Evolutionary conservation across 2,329 filamentous ascomycete genomes (phyloP).

Genomic region (Harringtonia aguacate): DNA sequence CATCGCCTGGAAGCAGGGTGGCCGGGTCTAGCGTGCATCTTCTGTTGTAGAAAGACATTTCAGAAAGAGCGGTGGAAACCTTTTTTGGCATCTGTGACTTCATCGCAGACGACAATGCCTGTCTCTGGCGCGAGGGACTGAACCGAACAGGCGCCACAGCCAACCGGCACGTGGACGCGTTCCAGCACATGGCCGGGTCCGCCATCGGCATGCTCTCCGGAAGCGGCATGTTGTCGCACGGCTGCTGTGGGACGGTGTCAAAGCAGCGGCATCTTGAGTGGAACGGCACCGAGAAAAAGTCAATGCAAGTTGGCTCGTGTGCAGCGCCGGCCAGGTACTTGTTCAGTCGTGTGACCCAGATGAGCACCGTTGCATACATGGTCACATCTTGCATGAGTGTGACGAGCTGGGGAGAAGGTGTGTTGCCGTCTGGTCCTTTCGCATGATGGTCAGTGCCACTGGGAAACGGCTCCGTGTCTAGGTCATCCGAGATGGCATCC

Average conservation of each 20-base stretch:
- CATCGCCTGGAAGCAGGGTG: constrained; percentile 12
- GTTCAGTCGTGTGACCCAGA: constrained; percentile 11
- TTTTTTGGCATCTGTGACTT: too few species aligned
- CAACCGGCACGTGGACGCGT: constrained; percentile 7
- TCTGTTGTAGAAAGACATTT: neutral
- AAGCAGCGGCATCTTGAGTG: constrained; percentile 10
- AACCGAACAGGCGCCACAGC: constrained; percentile 6
- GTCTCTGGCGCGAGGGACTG: neutral
- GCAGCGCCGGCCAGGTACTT: constrained; percentile 11
- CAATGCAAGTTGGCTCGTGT: constrained; percentile 5
- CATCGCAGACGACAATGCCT: too few species aligned
- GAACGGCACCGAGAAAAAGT: constrained; percentile 12
- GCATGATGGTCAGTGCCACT: too few species aligned
- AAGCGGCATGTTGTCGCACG: constrained; percentile 8
- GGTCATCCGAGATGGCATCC: neutral
- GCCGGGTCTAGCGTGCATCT: neutral
- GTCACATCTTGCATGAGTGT: constrained; percentile 11
- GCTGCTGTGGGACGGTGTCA: neutral
- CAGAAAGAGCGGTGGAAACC: neutral
- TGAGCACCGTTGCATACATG: constrained; percentile 11
- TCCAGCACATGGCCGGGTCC: constrained; percentile 9
- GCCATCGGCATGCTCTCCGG: neutral
- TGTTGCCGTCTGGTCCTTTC: too few species aligned
- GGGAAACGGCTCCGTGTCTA: too few species aligned
- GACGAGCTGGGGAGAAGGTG: neutral